Evolutionary conservation across 2,329 filamentous ascomycete species (phyloP).

Genomic region (Hansfordia pulvinata): DNA sequence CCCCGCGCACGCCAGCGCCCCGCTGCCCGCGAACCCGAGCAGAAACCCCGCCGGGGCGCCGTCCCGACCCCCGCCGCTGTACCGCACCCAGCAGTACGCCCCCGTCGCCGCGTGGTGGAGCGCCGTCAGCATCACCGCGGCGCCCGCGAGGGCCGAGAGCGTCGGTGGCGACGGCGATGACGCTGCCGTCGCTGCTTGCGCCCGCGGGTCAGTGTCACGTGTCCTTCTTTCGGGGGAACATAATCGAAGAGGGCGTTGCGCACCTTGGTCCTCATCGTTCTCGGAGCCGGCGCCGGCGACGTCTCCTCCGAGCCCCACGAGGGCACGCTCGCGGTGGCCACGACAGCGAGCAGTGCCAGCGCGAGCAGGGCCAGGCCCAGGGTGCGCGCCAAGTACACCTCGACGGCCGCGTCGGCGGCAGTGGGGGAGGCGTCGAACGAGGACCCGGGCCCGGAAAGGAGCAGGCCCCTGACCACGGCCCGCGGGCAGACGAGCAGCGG

Average conservation of each 20-base stretch:
- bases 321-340: conserved; percentile 59
- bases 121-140: conserved; percentile 51
- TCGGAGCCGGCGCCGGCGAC: conserved; percentile 1
- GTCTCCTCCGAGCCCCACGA: conserved; percentile 34
- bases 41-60: conserved; percentile 40
- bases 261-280: neutral
- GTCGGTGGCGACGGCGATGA: conserved; percentile 15
- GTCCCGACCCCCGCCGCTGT: conserved; percentile 25
- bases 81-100: conserved; percentile 57
- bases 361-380: conserved; percentile 55
- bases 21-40: conserved; percentile 44
- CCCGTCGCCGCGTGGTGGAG: conserved; percentile 50
- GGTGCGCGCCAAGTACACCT: conserved; percentile 60
- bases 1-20: conserved; percentile 44
- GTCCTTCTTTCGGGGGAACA: conserved; percentile 1
- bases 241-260: neutral
- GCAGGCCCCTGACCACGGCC: conserved; percentile 29
- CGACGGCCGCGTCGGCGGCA: conserved; percentile 31
- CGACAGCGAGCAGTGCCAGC: conserved; percentile 48
- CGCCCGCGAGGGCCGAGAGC: conserved; percentile 48
- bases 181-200: too few relatives aligned
- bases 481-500: conserved; percentile 26
- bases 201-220: too few relatives aligned
- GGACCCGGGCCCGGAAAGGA: conserved; percentile 13
- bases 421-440: neutral